These are phyloP conservation scores for Aspergillus sparsus DNA, from an alignment of 495 filamentous ascomycete species.

Conservation along the genomic window DNA sequence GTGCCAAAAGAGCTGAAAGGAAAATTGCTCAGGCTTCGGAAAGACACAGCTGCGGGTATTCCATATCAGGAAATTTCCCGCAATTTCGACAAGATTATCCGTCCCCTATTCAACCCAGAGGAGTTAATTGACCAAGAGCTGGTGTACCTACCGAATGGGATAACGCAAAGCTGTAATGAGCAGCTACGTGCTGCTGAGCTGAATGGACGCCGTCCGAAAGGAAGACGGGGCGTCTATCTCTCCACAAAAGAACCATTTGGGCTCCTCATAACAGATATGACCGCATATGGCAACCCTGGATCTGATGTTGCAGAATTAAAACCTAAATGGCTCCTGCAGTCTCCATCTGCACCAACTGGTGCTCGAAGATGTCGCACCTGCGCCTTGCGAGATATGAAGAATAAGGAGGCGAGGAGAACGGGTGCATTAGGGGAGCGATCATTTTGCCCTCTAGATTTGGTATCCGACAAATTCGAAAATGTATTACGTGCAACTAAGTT, in stretches of 20 bases:
- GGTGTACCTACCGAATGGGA: constrained; percentile 48
- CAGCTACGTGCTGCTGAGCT: constrained; percentile 43
- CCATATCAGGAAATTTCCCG: constrained; percentile 55
- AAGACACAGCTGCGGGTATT: constrained; percentile 56
- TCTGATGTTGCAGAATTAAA: constrained; percentile 76
- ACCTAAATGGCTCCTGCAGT: constrained; percentile 91
- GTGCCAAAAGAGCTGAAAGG: constrained; percentile 40
- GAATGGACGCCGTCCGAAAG: constrained; percentile 37
- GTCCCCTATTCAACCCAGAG: constrained; percentile 56
- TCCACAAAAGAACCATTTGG: constrained; percentile 60
- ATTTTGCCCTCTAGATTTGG: constrained; percentile 61
- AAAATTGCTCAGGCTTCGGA: constrained; percentile 66
- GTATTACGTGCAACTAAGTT: constrained; percentile 39
- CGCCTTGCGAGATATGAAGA: constrained; percentile 66
- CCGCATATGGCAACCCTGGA: constrained; percentile 40
- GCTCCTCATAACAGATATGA: constrained; percentile 83
- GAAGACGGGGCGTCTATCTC: constrained; percentile 60
- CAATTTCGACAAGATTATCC: constrained; percentile 59
- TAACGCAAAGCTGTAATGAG: constrained; percentile 54
- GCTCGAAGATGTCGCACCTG: constrained; percentile 82
- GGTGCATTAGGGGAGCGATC: constrained; percentile 35
- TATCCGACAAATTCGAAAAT: constrained; percentile 42
- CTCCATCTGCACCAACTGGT: constrained; percentile 67
- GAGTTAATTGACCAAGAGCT: constrained; percentile 63
- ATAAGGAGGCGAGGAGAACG: constrained; percentile 28